Base-by-base conservation (phyloP, 495 filamentous ascomycete species). In the Jackrogersella minutella region DNA sequence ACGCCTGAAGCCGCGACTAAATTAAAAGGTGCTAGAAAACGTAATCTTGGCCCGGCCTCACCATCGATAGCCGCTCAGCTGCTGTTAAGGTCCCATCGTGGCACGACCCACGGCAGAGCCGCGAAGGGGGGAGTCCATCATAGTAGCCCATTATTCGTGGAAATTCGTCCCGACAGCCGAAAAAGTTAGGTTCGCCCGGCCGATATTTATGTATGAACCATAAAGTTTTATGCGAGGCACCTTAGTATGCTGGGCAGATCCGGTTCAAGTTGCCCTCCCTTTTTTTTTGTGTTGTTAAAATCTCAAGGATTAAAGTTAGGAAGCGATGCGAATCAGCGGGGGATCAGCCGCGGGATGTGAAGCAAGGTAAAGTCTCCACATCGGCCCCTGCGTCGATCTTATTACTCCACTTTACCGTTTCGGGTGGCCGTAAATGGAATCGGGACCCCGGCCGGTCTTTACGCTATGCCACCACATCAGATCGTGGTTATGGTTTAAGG, bases 321-420 rank as follows among this genome's bases (percentile, higher is more conserved):
- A 19, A 26, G 24, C 47, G 41, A 16, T 16, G 59, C 28, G 14
- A 54, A 64, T 69, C 66, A 44, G 66, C 56, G 66, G 66, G 66
- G 61, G 66, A 69, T 69, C 61, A 58, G 10, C 53, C 19, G 37
- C 50, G 44, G 66, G 66, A 56, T 52, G 60, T 14, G 28, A 40
- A 22, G 61, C 56, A 52, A 11, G 50, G 62, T n/a, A n/a, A n/a
- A n/a, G 19, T 16, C 21, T 24, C 26, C 33, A 51, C 37, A 33
- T 52, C 49, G 36, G 44, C 58, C 64, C 64, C 58, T 69, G 60
- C 24, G 55, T 64, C 60, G 55, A 64, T 64, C 66, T 49, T 36
- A 34, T 52, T 19, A 31, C 10, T 47, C 61, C 66, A 64, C 66
- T 37, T 58, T 37, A 21, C 56, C 61, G 66, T 69, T 69, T 69